Conservation (phyloP, 2,329 filamentous ascomycete species). For the Saccharata proteae region DNA sequence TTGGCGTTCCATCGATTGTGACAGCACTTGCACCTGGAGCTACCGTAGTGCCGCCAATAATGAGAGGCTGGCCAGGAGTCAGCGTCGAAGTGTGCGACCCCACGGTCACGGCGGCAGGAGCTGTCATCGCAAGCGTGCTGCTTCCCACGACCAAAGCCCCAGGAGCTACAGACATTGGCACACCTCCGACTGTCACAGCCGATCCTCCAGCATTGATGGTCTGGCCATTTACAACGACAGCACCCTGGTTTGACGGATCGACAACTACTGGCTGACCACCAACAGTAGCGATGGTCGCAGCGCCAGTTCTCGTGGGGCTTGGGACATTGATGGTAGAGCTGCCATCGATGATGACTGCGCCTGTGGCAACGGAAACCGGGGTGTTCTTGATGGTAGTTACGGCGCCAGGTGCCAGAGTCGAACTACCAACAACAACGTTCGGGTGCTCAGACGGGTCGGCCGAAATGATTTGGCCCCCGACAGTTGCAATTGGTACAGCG, state of each 20-base stretch:
- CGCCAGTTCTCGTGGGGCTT: not conserved
- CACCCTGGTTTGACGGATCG: not conserved
- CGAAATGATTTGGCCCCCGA: not conserved
- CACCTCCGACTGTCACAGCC: not conserved
- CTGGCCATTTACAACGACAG: not conserved
- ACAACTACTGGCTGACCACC: not conserved
- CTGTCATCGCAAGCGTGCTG: not conserved
- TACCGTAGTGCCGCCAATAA: no score
- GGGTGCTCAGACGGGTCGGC: slow-evolving; percentile 2
- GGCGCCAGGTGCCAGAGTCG: not conserved
- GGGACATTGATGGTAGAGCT: not conserved
- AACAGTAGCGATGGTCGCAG: not conserved
- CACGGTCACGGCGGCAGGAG: not conserved
- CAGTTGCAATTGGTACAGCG: slow-evolving; percentile 1
- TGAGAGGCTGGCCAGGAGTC: no score
- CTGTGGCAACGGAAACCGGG: slow-evolving; percentile 1
- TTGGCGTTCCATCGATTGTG: not conserved
- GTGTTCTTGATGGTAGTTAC: not conserved
- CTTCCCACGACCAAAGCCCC: not conserved
- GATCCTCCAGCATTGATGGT: not conserved
- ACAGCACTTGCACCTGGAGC: not conserved
- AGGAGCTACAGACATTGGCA: not conserved
- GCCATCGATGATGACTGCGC: slow-evolving; percentile 2
- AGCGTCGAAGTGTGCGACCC: no score
- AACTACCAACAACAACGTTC: not conserved